Evolutionary conservation across 1,139 yeast species (phyloP).

Genomic region (Hyphopichia pseudoburtonii): DNA sequence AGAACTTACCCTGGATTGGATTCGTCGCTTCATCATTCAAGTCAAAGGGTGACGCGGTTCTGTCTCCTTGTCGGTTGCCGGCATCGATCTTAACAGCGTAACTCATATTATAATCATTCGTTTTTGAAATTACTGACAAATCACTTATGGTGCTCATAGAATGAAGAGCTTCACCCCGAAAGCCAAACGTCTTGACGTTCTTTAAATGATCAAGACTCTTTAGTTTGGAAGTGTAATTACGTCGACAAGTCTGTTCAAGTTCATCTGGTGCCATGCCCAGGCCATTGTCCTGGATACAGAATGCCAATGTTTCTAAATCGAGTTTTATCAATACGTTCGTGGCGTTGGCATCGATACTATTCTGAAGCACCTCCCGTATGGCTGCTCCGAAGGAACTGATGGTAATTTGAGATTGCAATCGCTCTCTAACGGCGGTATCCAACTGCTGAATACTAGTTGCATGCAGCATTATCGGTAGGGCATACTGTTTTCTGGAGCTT

Average conservation of each 20-base stretch:
- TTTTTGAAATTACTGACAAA: slow-evolving; percentile 37
- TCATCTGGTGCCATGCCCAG: slow-evolving; percentile 64
- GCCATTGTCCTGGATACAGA: slow-evolving; percentile 77
- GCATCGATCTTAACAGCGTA: background rate
- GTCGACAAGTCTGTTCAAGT: slow-evolving; percentile 56
- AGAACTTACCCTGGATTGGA: background rate
- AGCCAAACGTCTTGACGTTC: slow-evolving; percentile 62
- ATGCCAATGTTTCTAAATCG: slow-evolving; percentile 58
- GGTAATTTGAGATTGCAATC: slow-evolving; percentile 9
- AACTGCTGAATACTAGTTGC: background rate
- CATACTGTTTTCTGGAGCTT: background rate
- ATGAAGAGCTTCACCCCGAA: slow-evolving; percentile 80
- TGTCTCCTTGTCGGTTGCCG: no score
- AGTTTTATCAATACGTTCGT: slow-evolving; percentile 59
- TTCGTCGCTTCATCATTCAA: background rate
- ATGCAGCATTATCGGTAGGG: background rate
- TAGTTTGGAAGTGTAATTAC: slow-evolving; percentile 75
- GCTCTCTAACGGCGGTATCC: background rate
- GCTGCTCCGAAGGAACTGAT: slow-evolving; percentile 35
- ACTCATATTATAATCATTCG: background rate
- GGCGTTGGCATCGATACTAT: slow-evolving; percentile 76
- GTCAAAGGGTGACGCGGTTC: background rate
- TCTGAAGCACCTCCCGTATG: slow-evolving; percentile 73
- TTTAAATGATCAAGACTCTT: slow-evolving; percentile 48
- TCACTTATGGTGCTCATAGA: slow-evolving; percentile 46